Conservation (phyloP, 2,329 filamentous ascomycete genomes). For the Fusarium odoratissimum region DNA sequence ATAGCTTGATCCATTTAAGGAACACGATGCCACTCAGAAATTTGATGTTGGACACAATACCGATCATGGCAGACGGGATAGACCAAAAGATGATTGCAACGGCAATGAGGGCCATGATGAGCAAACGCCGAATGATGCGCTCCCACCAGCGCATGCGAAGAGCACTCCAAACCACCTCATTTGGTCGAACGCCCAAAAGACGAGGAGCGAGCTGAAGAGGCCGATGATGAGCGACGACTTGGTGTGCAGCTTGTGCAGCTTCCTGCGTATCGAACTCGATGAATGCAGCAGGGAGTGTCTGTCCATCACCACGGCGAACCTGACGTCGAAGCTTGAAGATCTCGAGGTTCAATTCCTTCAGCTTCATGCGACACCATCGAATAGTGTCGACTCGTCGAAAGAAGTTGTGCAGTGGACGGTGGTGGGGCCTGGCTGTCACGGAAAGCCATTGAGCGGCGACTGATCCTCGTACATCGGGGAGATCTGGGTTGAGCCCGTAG, state of each 20-base stretch:
- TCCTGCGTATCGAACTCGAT: slow-evolving; percentile 88
- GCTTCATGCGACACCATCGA: slow-evolving; percentile 78
- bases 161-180: slow-evolving; percentile 89
- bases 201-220: slow-evolving; percentile 88
- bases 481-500: slow-evolving; percentile 49
- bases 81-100: slow-evolving; percentile 90
- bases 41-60: slow-evolving; percentile 85
- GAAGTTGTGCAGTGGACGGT: slow-evolving; percentile 73
- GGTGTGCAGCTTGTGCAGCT: slow-evolving; percentile 87
- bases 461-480: slow-evolving; percentile 58
- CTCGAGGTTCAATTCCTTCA: slow-evolving; percentile 54
- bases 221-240: slow-evolving; percentile 87
- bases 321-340: slow-evolving; percentile 77
- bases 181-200: slow-evolving; percentile 83
- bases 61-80: slow-evolving; percentile 80
- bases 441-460: slow-evolving; percentile 81
- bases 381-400: slow-evolving; percentile 96
- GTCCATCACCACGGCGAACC: slow-evolving; percentile 75
- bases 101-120: slow-evolving; percentile 77
- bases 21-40: slow-evolving; percentile 75
- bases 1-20: slow-evolving; percentile 75
- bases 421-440: slow-evolving; percentile 79
- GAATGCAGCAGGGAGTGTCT: slow-evolving; percentile 82
- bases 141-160: slow-evolving; percentile 90
- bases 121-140: slow-evolving; percentile 76